These are phyloP conservation scores for Neovahlkampfia damariscottae DNA, from an alignment of 78 protist genomes.

Conservation along the genomic window DNA sequence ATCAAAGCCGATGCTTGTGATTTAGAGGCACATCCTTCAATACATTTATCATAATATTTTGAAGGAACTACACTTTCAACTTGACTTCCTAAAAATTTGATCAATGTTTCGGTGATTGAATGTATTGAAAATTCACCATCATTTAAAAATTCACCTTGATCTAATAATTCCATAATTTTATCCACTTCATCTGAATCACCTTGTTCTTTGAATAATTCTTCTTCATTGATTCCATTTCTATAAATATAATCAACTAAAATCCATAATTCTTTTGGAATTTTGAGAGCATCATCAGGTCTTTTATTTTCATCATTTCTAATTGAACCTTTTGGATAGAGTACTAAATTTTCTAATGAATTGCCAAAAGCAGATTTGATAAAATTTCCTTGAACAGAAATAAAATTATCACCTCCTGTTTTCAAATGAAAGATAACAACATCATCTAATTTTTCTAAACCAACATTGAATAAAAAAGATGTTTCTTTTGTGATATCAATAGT, in stretches of 20 bases:
- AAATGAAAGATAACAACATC: slow-evolving; percentile 64
- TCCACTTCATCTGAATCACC: slow-evolving; percentile 33
- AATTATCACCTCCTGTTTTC: slow-evolving; percentile 62
- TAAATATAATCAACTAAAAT: slow-evolving; percentile 44
- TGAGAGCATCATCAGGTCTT: background rate
- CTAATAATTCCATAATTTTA: slow-evolving; percentile 40
- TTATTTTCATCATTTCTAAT: slow-evolving; percentile 28
- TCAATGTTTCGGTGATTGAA: slow-evolving; percentile 45
- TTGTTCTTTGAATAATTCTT: slow-evolving; percentile 27
- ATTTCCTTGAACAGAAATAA: slow-evolving; percentile 26
- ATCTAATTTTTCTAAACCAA: slow-evolving; percentile 27
- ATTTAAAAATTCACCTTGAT: slow-evolving; percentile 8
- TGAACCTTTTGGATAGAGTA: slow-evolving; percentile 14
- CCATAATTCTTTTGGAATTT: slow-evolving; percentile 73
- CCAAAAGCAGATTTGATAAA: slow-evolving; percentile 45
- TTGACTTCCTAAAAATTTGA: slow-evolving; percentile 43
- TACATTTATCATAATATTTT: slow-evolving; percentile 21
- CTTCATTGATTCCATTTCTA: slow-evolving; percentile 25
- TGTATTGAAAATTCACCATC: slow-evolving; percentile 18
- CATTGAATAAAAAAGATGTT: slow-evolving; percentile 30
- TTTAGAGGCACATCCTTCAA: slow-evolving; percentile 9
- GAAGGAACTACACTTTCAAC: slow-evolving; percentile 55
- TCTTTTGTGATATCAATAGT: background rate
- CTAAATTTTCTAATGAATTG: slow-evolving; percentile 38
- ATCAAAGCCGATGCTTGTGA: background rate